Evolutionary conservation across 1,139 yeast genomes (phyloP).

Genomic region (Suhomyces yuchorum): DNA sequence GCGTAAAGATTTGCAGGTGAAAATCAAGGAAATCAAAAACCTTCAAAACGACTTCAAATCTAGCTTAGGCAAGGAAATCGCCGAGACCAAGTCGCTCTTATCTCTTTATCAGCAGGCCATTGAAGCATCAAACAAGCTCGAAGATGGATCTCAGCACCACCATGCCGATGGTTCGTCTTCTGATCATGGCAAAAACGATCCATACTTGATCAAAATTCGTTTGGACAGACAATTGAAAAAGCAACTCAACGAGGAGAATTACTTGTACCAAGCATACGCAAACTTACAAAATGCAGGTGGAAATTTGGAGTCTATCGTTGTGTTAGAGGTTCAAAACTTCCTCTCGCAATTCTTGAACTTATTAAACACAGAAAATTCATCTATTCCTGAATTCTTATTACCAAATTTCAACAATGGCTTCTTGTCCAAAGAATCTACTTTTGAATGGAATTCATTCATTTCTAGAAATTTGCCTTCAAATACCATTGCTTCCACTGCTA

Average conservation of each 20-base stretch:
- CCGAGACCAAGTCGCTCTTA: constrained; percentile 59
- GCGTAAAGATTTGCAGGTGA: constrained; percentile 76
- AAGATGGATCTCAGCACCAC: constrained; percentile 24
- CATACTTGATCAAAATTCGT: constrained; percentile 70
- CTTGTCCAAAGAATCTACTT: constrained; percentile 71
- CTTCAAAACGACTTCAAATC: constrained; percentile 83
- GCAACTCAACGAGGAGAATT: constrained; percentile 82
- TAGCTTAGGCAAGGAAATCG: constrained; percentile 66
- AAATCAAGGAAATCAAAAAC: constrained; percentile 84
- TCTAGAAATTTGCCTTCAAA: constrained; percentile 58
- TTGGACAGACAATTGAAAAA: constrained; percentile 76
- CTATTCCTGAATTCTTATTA: constrained; percentile 63
- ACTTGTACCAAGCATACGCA: constrained; percentile 81
- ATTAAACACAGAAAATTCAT: constrained; percentile 67
- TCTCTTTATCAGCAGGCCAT: constrained; percentile 48
- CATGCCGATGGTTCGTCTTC: constrained; percentile 12
- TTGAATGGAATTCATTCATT: constrained; percentile 90
- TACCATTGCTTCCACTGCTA: constrained; percentile 33
- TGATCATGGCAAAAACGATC: constrained; percentile 65
- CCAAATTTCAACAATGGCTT: constrained; percentile 74
- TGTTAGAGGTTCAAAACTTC: constrained; percentile 82
- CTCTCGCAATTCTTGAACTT: constrained; percentile 69
- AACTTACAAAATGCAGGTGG: constrained; percentile 88
- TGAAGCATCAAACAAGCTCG: constrained; percentile 40
- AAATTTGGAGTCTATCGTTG: constrained; percentile 86